A percentile compares a stretch with the other conserved stretches of the same genome.
phyloP scores from a whole-genome alignment of 345 rosid genomes.

The Draba incana region DNA sequence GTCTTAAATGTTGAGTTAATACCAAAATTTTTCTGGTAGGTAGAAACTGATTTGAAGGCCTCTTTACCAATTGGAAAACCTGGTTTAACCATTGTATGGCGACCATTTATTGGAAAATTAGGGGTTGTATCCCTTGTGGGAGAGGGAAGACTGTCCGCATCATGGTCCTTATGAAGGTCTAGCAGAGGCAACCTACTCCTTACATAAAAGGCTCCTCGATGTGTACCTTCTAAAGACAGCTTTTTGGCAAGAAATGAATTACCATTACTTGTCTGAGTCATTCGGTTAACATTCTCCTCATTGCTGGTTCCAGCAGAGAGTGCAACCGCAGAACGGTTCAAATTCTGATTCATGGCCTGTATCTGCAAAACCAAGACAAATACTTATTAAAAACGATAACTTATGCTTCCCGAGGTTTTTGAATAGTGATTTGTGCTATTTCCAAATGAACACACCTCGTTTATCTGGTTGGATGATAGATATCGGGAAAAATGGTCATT shows the following conservation, averaged over 20 bases:
- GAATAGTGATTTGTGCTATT: constrained; percentile 3
- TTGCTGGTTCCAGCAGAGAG: constrained; percentile 35
- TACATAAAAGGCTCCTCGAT: constrained; percentile 45
- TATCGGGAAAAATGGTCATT: constrained; percentile 52
- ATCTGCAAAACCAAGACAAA: constrained; percentile 55
- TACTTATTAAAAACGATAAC: constrained; percentile 32
- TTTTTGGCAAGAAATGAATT: constrained; percentile 40
- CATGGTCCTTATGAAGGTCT: constrained; percentile 95
- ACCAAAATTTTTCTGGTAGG: constrained; percentile 77
- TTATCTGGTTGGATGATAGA: constrained; percentile 56
- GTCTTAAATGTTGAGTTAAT: constrained; percentile 47
- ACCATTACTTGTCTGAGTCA: constrained; percentile 44
- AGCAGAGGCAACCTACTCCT: constrained; percentile 79
- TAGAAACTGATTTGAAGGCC: constrained; percentile 74
- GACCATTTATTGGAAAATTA: constrained; percentile 50
- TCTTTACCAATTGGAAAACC: constrained; percentile 43
- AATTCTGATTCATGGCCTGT: constrained; percentile 49
- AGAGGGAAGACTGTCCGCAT: constrained; percentile 91
- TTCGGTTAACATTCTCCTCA: constrained; percentile 44
- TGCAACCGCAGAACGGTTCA: constrained; percentile 39
- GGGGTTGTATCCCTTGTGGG: constrained; percentile 82
- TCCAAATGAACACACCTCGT: constrained; percentile 58
- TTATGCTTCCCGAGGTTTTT: constrained; percentile 13
- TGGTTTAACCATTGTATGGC: constrained; percentile 48
- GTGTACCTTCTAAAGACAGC: constrained; percentile 45